A percentile compares a stretch with the other conserved stretches of the same genome.
These are phyloP conservation scores for Brassica balearica DNA, from an alignment of 441 rosid species.

Conservation along the genomic window DNA sequence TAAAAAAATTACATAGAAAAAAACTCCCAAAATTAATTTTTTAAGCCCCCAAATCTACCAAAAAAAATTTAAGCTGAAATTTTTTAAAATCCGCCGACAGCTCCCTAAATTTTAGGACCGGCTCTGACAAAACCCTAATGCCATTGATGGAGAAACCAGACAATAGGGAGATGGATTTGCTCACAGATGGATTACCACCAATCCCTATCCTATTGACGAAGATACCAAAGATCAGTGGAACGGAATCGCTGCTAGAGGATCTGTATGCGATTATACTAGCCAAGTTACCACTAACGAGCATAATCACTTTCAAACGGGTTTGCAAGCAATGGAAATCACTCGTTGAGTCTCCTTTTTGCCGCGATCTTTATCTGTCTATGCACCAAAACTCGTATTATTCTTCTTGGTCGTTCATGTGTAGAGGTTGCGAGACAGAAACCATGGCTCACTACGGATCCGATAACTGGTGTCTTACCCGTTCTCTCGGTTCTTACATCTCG, in stretches of 20 bases:
- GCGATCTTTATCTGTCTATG: not conserved
- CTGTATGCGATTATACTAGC: not conserved
- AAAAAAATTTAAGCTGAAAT: no score
- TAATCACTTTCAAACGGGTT: not conserved
- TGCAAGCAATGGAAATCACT: not conserved
- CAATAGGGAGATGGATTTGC: no score
- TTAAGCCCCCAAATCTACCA: no score
- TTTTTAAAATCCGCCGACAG: no score
- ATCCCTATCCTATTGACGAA: not conserved
- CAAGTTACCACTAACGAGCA: not conserved
- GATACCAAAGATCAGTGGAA: not conserved
- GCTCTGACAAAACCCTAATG: no score
- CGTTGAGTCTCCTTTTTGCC: not conserved
- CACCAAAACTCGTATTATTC: not conserved
- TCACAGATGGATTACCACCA: not conserved
- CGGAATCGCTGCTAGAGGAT: constrained; percentile 2
- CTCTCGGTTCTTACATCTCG: constrained; percentile 17
- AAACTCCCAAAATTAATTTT: no score
- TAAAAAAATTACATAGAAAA: no score
- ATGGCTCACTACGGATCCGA: constrained; percentile 3
- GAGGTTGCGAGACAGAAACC: not conserved
- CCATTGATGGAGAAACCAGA: no score
- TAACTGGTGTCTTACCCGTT: not conserved
- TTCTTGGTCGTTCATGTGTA: not conserved
- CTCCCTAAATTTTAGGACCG: no score